A percentile compares a stretch with the other conserved stretches of the same genome.
phyloP scores from a whole-genome alignment of 2,329 filamentous ascomycete genomes.

The Chaetomium sp. region DNA sequence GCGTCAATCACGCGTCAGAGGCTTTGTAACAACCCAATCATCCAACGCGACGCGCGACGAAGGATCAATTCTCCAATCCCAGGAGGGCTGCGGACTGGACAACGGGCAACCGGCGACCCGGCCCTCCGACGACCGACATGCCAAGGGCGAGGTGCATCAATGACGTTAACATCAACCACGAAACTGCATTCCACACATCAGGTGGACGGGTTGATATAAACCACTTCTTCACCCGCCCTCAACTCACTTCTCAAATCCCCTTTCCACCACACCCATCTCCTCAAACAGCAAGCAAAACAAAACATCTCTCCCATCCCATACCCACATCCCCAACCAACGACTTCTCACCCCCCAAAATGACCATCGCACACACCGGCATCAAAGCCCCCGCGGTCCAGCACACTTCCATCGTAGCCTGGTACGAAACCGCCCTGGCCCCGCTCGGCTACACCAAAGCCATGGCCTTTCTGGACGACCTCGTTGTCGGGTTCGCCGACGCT shows the following conservation, averaged over 20 bases:
- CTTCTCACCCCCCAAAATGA: constrained; percentile 35
- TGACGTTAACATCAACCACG: not conserved
- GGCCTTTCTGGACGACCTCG: constrained; percentile 35
- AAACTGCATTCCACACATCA: not conserved
- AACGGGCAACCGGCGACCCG: not conserved
- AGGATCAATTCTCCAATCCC: not conserved
- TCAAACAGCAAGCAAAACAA: not conserved
- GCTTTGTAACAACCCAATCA: constrained; percentile 11
- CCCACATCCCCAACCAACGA: not conserved
- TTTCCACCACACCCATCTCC: not conserved
- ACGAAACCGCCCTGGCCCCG: constrained; percentile 42
- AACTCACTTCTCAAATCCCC: not conserved
- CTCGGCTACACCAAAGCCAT: constrained; percentile 42
- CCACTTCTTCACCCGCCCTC: not conserved
- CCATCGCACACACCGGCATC: constrained; percentile 43
- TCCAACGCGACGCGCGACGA: constrained; percentile 20
- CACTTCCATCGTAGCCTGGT: constrained; percentile 40
- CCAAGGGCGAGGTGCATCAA: not conserved
- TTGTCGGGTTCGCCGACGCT: constrained; percentile 37
- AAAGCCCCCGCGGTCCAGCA: constrained; percentile 37
- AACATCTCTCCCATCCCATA: not conserved
- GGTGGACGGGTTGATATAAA: not conserved
- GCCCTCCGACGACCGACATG: not conserved
- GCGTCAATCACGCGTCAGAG: constrained; percentile 17
- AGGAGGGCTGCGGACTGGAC: not conserved